A percentile compares a stretch with the other conserved stretches of the same genome.
phyloP scores from a whole-genome alignment of 306 rosid genomes.

The Sesbania bispinosa region DNA sequence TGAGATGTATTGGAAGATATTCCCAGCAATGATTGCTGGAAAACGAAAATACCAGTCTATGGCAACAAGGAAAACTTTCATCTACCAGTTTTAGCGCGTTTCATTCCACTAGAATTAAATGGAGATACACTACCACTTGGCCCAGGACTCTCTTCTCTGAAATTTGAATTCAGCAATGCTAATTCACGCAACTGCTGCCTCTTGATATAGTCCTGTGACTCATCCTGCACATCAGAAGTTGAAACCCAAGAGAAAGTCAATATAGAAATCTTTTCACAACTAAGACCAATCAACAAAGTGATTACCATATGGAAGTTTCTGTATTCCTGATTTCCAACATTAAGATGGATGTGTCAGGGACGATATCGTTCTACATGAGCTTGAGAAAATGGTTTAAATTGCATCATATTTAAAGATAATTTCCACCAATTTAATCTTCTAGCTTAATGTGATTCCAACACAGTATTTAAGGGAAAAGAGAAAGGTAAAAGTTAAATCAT shows the following conservation, averaged over 20 bases:
- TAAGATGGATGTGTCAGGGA: slow-evolving; percentile 17
- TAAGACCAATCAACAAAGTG: not conserved
- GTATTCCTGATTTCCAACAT: not conserved
- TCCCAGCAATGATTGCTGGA: slow-evolving; percentile 24
- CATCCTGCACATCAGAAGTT: slow-evolving; percentile 59
- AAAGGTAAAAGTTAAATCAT: not conserved
- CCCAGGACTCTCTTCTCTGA: slow-evolving; percentile 90
- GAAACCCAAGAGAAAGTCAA: slow-evolving; percentile 11
- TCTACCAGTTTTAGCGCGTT: slow-evolving; percentile 89
- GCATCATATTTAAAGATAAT: slow-evolving; percentile 2
- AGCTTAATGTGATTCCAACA: slow-evolving; percentile 2
- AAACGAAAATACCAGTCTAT: not conserved
- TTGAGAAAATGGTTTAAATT: not conserved
- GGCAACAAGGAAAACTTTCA: slow-evolving; percentile 31
- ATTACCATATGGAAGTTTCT: not conserved
- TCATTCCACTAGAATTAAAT: slow-evolving; percentile 89
- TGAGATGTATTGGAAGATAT: slow-evolving; percentile 27
- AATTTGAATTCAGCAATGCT: slow-evolving; percentile 79
- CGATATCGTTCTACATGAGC: not conserved
- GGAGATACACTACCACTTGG: slow-evolving; percentile 87
- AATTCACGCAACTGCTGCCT: slow-evolving; percentile 88
- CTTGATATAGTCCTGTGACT: slow-evolving; percentile 76
- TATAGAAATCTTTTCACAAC: not conserved
- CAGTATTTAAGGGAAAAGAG: not conserved
- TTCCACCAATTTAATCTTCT: not conserved